These are phyloP conservation scores for Samsoniella hepiali DNA, from an alignment of 2,329 filamentous ascomycete species.

Conservation along the genomic window DNA sequence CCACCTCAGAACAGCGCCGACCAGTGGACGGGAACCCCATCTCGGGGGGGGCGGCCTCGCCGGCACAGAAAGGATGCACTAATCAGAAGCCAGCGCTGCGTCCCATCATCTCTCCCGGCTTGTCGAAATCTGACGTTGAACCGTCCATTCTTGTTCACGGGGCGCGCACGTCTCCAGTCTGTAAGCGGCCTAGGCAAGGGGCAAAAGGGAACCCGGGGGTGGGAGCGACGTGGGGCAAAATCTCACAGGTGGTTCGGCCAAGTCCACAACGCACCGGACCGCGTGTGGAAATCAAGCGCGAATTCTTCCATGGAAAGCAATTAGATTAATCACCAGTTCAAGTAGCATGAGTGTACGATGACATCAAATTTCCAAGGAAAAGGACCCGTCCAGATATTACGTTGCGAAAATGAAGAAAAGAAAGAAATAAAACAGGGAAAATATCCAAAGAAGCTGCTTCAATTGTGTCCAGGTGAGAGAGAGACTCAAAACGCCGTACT, in stretches of 20 bases:
- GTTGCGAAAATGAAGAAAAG: background rate
- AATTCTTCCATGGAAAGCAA: background rate
- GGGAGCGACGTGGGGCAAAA: background rate
- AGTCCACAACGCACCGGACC: background rate
- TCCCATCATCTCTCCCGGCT: background rate
- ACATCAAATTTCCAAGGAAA: background rate
- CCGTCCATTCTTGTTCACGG: background rate
- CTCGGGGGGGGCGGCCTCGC: background rate
- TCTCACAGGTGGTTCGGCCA: no score
- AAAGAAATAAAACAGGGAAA: no score
- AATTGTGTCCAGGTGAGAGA: background rate
- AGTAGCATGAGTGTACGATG: background rate
- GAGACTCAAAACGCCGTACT: conserved; percentile 1
- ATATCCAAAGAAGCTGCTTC: background rate
- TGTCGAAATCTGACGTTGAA: background rate
- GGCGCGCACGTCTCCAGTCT: background rate
- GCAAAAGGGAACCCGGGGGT: background rate
- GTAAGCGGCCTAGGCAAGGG: background rate
- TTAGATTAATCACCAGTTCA: background rate
- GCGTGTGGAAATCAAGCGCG: background rate
- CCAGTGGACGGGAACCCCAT: background rate
- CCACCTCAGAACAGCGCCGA: background rate
- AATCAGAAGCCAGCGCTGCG: conserved; percentile 1
- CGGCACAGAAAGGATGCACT: conserved; percentile 9
- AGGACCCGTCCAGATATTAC: background rate